Conservation (phyloP, 2,329 filamentous ascomycete species). For the Calonectria honghensis region DNA sequence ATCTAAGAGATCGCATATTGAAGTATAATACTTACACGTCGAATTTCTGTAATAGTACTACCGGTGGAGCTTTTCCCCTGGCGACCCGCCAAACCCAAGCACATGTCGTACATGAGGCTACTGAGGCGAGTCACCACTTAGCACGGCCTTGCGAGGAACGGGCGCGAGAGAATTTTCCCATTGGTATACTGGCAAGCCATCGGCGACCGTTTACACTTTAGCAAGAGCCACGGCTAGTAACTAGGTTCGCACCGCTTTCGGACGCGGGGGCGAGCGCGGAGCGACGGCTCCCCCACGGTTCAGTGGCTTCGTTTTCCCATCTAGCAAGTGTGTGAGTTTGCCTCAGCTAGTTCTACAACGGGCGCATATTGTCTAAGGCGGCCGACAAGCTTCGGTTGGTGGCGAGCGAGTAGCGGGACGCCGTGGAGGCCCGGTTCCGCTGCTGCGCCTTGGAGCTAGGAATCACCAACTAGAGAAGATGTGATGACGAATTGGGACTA, state of each 20-base stretch:
- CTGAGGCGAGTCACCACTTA: neutral
- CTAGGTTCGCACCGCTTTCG: neutral
- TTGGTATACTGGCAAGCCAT: neutral
- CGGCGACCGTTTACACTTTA: neutral
- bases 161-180: constrained; percentile 19
- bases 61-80: neutral
- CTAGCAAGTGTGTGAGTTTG: neutral
- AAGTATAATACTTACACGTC: neutral
- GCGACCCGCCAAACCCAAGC: neutral
- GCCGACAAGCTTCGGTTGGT: neutral
- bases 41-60: too few relatives aligned
- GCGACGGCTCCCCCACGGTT: neutral
- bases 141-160: neutral
- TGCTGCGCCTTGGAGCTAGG: neutral
- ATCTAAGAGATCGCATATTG: neutral
- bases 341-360: neutral
- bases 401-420: neutral
- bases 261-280: neutral
- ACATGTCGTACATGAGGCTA: constrained; percentile 15
- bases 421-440: neutral
- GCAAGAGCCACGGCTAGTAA: neutral
- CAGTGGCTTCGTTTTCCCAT: neutral
- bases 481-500: neutral
- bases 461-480: too few relatives aligned
- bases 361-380: neutral